phyloP scores from a whole-genome alignment of 1,284 basidiomycete genomes.

The Cerrena zonata region DNA sequence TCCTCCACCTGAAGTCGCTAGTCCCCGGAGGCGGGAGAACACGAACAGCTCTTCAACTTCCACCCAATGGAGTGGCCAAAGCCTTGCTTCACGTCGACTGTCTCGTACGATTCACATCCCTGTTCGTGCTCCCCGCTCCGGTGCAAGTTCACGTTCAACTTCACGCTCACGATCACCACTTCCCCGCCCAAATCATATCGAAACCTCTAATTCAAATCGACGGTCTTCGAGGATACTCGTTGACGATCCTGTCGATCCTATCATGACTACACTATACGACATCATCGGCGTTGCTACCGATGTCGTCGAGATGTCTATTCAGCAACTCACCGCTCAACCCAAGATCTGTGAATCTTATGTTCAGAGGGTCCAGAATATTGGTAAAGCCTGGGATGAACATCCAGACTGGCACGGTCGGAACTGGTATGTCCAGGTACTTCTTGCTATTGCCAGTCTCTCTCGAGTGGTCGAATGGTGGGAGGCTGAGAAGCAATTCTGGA shows the following conservation, averaged over 20 bases:
- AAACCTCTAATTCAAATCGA: conserved; percentile 49
- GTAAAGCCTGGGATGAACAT: conserved; percentile 93
- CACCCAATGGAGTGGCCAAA: conserved; percentile 51
- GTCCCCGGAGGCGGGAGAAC: conserved; percentile 55
- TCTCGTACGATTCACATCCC: conserved; percentile 79
- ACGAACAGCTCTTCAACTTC: conserved; percentile 39
- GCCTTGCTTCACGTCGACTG: conserved; percentile 61
- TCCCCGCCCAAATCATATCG: conserved; percentile 67
- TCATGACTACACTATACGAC: conserved; percentile 86
- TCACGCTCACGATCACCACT: conserved; percentile 93
- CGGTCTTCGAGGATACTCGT: conserved; percentile 69
- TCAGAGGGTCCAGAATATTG: conserved; percentile 84
- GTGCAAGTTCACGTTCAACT: conserved; percentile 87
- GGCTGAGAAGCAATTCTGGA: conserved; percentile 99
- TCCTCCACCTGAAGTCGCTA: conserved; percentile 54
- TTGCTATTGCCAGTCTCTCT: conserved; percentile 93
- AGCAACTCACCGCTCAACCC: conserved; percentile 78
- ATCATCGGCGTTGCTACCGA: conserved; percentile 94
- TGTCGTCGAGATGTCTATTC: conserved; percentile 83
- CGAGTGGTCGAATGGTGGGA: conserved; percentile 99
- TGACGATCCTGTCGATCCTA: conserved; percentile 80
- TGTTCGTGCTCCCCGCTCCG: conserved; percentile 60
- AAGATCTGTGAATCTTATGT: conserved; percentile 85
- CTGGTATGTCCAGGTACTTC: conserved; percentile 95
- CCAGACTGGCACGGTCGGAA: conserved; percentile 96